Conservation (phyloP, 2,329 filamentous ascomycete genomes). For the Penicillium brasilianum region DNA sequence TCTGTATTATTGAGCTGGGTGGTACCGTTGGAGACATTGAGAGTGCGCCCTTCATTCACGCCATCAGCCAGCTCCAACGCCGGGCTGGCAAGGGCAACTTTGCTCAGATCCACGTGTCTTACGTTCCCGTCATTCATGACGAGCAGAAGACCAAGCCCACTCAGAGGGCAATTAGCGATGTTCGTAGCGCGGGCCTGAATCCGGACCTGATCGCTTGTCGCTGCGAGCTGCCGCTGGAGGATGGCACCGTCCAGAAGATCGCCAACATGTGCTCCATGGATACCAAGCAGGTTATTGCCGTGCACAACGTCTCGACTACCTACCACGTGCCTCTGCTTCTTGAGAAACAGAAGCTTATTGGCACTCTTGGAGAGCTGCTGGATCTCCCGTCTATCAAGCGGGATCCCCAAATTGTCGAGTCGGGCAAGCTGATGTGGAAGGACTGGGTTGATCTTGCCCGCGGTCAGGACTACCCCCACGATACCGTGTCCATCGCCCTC, state of each 20-base stretch:
- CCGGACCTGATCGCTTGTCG: conserved; percentile 90
- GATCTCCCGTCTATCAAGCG: conserved; percentile 64
- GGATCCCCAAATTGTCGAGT: conserved; percentile 59
- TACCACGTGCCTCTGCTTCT: conserved; percentile 97
- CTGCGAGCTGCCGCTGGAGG: conserved; percentile 76
- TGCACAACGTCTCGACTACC: conserved; percentile 85
- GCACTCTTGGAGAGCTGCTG: conserved; percentile 68
- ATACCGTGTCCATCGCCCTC: conserved; percentile 78
- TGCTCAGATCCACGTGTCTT: conserved; percentile 78
- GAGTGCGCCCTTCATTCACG: conserved; percentile 85
- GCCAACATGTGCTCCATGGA: conserved; percentile 89
- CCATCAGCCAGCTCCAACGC: conserved; percentile 76
- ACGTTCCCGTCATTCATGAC: conserved; percentile 73
- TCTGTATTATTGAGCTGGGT: conserved; percentile 76
- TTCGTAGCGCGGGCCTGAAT: conserved; percentile 77
- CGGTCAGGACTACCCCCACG: conserved; percentile 68
- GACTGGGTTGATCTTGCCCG: conserved; percentile 76
- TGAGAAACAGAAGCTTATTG: conserved; percentile 76
- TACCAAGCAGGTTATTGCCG: conserved; percentile 79
- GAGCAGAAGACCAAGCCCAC: conserved; percentile 98
- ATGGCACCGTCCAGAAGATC: conserved; percentile 80
- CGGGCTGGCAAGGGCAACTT: conserved; percentile 79
- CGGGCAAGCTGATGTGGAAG: conserved; percentile 74
- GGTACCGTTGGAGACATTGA: conserved; percentile 74
- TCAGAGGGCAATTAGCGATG: conserved; percentile 83